Evolutionary conservation across 1,139 yeast species (phyloP).

Genomic region (Saccharomyces hybrid): DNA sequence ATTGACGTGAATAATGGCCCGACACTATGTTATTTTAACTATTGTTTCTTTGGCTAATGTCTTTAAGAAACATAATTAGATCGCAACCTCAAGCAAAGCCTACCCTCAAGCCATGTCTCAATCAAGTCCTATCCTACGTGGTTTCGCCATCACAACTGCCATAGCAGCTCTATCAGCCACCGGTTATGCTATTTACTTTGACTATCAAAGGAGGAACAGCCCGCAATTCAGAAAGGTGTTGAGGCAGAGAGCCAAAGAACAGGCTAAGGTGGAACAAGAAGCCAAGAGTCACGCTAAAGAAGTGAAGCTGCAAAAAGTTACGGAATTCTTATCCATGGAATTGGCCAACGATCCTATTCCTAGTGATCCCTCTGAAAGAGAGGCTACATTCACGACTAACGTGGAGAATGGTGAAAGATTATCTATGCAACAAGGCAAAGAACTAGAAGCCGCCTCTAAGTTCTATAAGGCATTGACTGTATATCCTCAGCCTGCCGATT

Average conservation of each 20-base stretch:
- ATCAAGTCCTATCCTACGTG: conserved; percentile 15
- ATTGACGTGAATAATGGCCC: neutral
- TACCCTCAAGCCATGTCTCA: conserved; percentile 15
- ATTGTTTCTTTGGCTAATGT: neutral
- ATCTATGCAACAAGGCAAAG: conserved; percentile 48
- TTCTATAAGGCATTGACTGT: conserved; percentile 94
- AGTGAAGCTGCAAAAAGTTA: conserved; percentile 53
- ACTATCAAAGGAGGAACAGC: conserved; percentile 80
- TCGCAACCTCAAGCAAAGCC: neutral
- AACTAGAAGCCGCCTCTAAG: conserved; percentile 74
- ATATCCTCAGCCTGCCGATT: conserved; percentile 91
- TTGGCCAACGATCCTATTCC: conserved; percentile 71
- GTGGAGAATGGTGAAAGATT: conserved; percentile 79
- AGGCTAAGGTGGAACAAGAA: conserved; percentile 49
- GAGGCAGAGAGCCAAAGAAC: conserved; percentile 54
- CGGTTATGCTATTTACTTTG: conserved; percentile 84
- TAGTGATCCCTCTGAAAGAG: conserved; percentile 53
- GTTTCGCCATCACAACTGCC: conserved; percentile 41
- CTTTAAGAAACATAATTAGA: neutral
- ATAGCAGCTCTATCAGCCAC: conserved; percentile 49
- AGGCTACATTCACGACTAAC: conserved; percentile 70
- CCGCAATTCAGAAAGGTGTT: conserved; percentile 73
- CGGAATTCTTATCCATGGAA: conserved; percentile 55
- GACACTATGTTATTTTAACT: neutral
- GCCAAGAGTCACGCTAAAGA: conserved; percentile 54